Evolutionary conservation across 2,329 filamentous ascomycete genomes (phyloP).

Genomic region (Neofusicoccum umdonicola): DNA sequence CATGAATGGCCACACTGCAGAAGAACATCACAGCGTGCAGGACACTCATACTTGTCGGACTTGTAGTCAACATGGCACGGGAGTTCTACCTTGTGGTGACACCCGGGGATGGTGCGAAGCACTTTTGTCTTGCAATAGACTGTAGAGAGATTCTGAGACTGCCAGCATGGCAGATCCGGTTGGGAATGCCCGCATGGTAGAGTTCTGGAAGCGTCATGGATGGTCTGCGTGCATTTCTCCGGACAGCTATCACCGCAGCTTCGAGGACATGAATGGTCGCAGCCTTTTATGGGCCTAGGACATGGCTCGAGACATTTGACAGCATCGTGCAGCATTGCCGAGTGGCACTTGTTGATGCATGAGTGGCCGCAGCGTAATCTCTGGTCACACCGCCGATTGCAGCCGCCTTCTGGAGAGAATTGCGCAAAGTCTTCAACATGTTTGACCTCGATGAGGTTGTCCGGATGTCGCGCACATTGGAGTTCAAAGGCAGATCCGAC

Average conservation of each 20-base stretch:
- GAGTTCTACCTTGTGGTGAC: constrained; percentile 53
- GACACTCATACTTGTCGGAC: constrained; percentile 47
- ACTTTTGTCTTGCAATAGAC: constrained; percentile 54
- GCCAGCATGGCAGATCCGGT: constrained; percentile 22
- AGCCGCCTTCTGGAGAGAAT: constrained; percentile 33
- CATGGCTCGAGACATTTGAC: constrained; percentile 29
- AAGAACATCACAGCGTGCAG: constrained; percentile 43
- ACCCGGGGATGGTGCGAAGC: constrained; percentile 51
- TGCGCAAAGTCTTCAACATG: constrained; percentile 30
- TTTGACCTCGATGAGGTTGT: constrained; percentile 25
- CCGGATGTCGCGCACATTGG: constrained; percentile 30
- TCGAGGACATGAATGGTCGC: constrained; percentile 27
- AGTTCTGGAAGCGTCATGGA: constrained; percentile 21
- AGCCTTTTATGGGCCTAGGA: constrained; percentile 25
- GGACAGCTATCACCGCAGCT: constrained; percentile 31
- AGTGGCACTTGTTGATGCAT: constrained; percentile 32
- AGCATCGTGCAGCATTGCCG: constrained; percentile 28
- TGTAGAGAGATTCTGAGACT: constrained; percentile 40
- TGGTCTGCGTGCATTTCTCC: constrained; percentile 22
- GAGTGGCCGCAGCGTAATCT: constrained; percentile 30
- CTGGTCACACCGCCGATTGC: constrained; percentile 24
- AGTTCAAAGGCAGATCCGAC: constrained; percentile 25
- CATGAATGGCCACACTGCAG: not conserved
- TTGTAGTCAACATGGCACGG: constrained; percentile 52
- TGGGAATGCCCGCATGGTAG: constrained; percentile 31